These are phyloP conservation scores for Colletotrichum tropicicola DNA, from an alignment of 2,329 filamentous ascomycete species.

Conservation along the genomic window DNA sequence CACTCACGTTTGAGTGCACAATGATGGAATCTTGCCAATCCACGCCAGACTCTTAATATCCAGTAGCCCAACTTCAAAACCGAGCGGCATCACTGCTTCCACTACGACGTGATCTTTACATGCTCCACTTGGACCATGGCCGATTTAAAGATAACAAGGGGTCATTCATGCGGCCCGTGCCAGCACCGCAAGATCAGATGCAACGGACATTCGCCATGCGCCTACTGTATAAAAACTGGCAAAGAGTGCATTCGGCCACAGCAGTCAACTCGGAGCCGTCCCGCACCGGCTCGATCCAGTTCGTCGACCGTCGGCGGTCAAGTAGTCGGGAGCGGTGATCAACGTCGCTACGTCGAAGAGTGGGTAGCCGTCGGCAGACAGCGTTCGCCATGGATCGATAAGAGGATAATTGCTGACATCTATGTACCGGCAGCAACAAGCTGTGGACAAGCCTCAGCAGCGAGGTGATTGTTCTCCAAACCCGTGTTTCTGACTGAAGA, in stretches of 20 bases:
- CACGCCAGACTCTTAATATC: too few species aligned
- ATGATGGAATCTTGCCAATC: too few species aligned
- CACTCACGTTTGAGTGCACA: too few species aligned
- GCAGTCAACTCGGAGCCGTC: not conserved
- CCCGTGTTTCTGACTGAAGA: not conserved
- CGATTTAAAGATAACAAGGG: conserved; percentile 4
- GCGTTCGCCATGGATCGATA: not conserved
- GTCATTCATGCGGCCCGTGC: conserved; percentile 58
- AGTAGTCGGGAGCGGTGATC: not conserved
- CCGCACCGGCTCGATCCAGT: not conserved
- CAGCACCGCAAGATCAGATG: conserved; percentile 71
- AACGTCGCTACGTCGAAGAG: conserved; percentile 17
- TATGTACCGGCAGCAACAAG: conserved; percentile 18
- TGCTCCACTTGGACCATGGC: too few species aligned
- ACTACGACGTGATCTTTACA: not conserved
- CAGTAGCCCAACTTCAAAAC: too few species aligned
- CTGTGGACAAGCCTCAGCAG: conserved; percentile 8
- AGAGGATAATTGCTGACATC: too few species aligned
- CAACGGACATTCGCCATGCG: conserved; percentile 65
- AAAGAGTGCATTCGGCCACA: not conserved
- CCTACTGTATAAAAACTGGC: conserved; percentile 66
- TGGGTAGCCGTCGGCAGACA: not conserved
- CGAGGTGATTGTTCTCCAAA: conserved; percentile 4
- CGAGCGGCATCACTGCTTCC: not conserved
- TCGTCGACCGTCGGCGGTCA: not conserved